These are phyloP conservation scores for Solanum sejunctum DNA, from an alignment of 257 asterid genomes.

Conservation along the genomic window DNA sequence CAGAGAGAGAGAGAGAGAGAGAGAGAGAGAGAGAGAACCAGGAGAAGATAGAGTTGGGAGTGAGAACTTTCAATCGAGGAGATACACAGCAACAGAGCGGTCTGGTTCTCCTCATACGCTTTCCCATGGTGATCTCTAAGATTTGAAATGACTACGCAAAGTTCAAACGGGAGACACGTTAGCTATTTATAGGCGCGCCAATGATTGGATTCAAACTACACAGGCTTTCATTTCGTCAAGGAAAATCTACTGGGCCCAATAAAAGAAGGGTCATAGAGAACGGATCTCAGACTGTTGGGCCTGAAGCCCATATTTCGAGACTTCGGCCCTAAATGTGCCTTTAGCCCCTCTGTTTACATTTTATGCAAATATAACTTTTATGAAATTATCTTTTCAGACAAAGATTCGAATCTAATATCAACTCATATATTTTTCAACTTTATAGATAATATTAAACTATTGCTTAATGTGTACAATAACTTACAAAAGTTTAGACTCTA, in stretches of 20 bases:
- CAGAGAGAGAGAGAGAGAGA: conserved; percentile 1
- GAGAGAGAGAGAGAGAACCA: neutral
- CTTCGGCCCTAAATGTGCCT: neutral
- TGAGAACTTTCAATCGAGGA: conserved; percentile 35
- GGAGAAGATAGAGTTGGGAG: conserved; percentile 45
- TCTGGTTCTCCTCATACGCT: conserved; percentile 65
- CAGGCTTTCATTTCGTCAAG: neutral
- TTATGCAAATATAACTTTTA: no score
- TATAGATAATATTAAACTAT: no score
- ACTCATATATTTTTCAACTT: no score
- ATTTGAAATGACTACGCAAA: neutral
- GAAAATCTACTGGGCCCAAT: neutral
- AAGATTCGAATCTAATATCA: neutral
- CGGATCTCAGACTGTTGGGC: neutral
- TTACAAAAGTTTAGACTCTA: no score
- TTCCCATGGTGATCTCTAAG: conserved; percentile 42
- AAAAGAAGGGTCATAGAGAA: neutral
- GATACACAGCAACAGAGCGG: conserved; percentile 71
- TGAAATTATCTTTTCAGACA: no score
- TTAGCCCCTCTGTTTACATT: no score
- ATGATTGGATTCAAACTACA: conserved; percentile 7
- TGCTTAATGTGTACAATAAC: no score
- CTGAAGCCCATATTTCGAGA: neutral
- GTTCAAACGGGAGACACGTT: neutral
- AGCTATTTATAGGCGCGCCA: conserved; percentile 15